Percentiles rank a stretch among this genome's conserved stretches.
Evolutionary conservation across 2,329 filamentous ascomycete genomes (phyloP).

Genomic region (Beauveria varroae): DNA sequence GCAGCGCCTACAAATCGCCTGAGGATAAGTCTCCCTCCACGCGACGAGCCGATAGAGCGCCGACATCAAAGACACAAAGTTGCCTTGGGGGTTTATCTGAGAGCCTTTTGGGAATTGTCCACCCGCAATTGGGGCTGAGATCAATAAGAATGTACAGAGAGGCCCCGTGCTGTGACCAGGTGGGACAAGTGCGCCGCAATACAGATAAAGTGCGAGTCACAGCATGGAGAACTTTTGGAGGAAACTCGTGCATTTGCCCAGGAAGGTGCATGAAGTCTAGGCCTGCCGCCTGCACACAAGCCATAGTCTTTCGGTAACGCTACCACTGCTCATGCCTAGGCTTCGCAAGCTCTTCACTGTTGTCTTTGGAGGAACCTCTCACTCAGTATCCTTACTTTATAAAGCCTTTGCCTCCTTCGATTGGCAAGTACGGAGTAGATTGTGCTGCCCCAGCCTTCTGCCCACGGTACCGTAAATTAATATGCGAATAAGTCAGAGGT

Average conservation of each 20-base stretch:
- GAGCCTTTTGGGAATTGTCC: not conserved
- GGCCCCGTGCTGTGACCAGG: not conserved
- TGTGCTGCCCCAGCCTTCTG: not conserved
- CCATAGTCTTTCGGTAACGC: not conserved
- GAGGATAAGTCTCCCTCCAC: not conserved
- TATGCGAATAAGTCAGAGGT: not conserved
- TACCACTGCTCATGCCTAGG: not conserved
- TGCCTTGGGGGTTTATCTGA: no score
- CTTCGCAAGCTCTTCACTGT: not conserved
- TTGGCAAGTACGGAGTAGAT: no score
- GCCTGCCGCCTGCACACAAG: not conserved
- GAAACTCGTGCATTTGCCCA: not conserved
- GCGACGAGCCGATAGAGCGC: not conserved
- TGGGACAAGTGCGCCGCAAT: not conserved
- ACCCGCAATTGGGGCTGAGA: not conserved
- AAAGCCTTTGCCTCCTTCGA: no score
- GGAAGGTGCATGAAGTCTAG: not conserved
- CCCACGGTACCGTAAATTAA: not conserved
- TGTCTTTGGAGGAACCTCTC: no score
- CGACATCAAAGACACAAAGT: no score
- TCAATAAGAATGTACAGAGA: not conserved
- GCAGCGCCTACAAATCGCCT: not conserved
- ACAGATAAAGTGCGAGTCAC: not conserved
- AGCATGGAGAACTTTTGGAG: not conserved
- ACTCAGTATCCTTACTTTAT: no score